Conservation (phyloP, 495 filamentous ascomycete genomes). For the Parathielavia hyrcaniae region DNA sequence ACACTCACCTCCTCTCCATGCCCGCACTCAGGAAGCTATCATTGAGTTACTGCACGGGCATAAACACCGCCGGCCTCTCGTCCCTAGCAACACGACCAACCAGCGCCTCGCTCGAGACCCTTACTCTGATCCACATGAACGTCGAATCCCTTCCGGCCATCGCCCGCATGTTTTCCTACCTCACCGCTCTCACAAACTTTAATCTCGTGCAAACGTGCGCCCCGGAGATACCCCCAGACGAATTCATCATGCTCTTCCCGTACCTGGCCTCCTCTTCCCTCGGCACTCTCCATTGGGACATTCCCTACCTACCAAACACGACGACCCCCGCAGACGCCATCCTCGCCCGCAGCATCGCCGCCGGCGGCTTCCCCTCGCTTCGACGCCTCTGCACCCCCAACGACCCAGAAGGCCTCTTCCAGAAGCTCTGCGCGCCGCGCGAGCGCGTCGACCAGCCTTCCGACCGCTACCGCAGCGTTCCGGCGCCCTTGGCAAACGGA, state of each 20-base stretch:
- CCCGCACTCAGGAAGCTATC: constrained; percentile 68
- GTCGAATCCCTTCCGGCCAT: constrained; percentile 61
- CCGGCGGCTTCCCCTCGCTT: constrained; percentile 64
- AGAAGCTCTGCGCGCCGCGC: constrained; percentile 59
- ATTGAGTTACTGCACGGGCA: constrained; percentile 66
- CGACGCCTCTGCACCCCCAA: constrained; percentile 62
- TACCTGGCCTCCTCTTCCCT: constrained; percentile 64
- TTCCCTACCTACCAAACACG: constrained; percentile 45
- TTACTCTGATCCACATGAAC: constrained; percentile 61
- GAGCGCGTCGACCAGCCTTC: constrained; percentile 32
- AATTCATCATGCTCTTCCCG: constrained; percentile 57
- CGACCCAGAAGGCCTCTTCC: constrained; percentile 67
- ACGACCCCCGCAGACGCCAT: constrained; percentile 56
- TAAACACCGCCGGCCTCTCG: constrained; percentile 71
- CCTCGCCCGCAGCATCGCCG: constrained; percentile 64
- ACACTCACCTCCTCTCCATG: constrained; percentile 59
- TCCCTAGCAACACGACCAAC: constrained; percentile 58
- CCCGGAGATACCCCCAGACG: constrained; percentile 53
- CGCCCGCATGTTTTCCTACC: constrained; percentile 66
- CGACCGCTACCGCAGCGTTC: constrained; percentile 32
- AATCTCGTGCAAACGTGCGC: constrained; percentile 61
- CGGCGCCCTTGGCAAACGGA: not conserved
- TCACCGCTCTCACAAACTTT: constrained; percentile 58
- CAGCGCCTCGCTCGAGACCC: constrained; percentile 50
- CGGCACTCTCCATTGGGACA: constrained; percentile 74